These are phyloP conservation scores for Vigna reflexopilosa DNA, from an alignment of 306 rosid genomes.

Conservation along the genomic window DNA sequence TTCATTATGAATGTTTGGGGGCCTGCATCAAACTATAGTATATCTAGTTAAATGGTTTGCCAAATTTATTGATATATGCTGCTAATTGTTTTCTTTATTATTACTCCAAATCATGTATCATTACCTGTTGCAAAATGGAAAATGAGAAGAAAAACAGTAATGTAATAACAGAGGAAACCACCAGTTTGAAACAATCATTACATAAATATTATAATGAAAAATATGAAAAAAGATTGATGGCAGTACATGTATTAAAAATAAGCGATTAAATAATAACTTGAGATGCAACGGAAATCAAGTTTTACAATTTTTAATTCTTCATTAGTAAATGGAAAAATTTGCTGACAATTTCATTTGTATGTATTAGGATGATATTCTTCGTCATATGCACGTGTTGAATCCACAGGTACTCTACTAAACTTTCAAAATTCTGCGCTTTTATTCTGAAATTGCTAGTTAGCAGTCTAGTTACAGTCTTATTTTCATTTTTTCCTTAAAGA, in stretches of 20 bases:
- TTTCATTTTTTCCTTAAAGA: background rate
- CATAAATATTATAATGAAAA: slow-evolving; percentile 24
- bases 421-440: slow-evolving; percentile 1
- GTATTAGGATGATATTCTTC: slow-evolving; percentile 74
- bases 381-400: slow-evolving; percentile 79
- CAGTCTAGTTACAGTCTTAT: background rate
- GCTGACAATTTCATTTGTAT: slow-evolving; percentile 45
- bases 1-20: no score
- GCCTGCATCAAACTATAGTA: no score
- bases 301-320: slow-evolving; percentile 15
- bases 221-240: background rate
- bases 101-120: background rate
- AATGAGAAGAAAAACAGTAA: background rate
- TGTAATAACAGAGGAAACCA: slow-evolving; percentile 2
- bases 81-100: background rate
- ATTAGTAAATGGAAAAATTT: slow-evolving; percentile 30
- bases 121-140: slow-evolving; percentile 4
- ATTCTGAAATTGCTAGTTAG: slow-evolving; percentile 34
- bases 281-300: slow-evolving; percentile 1
- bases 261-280: background rate
- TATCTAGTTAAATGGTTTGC: no score
- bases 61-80: background rate
- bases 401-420: slow-evolving; percentile 71
- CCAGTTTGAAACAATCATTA: background rate
- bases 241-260: background rate